Percentiles rank a stretch among this genome's conserved stretches.
Conservation (phyloP, 176 grass and related monocot genomes). For the Pharus latifolius region DNA sequence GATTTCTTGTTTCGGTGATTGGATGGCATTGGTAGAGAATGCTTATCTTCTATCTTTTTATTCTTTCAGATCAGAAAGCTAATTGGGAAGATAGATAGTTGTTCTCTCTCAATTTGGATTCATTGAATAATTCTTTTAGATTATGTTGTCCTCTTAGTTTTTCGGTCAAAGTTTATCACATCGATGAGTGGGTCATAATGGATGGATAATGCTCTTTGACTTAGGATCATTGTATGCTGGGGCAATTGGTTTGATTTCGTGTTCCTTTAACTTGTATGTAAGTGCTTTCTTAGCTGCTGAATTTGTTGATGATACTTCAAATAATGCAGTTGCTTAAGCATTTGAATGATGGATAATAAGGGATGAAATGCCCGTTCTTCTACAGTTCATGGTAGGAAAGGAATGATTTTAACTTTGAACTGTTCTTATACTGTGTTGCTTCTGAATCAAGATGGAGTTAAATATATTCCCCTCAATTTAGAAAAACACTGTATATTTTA, state of each 20-base stretch:
- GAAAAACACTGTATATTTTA: not conserved
- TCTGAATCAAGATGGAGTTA: not conserved
- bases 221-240: not conserved
- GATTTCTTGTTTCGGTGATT: not conserved
- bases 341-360: not conserved
- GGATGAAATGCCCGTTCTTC: not conserved
- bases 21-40: slow-evolving; percentile 11
- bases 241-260: not conserved
- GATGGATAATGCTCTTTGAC: no score
- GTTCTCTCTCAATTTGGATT: not conserved
- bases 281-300: not conserved
- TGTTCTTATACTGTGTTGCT: not conserved
- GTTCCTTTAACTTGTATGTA: not conserved
- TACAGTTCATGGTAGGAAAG: not conserved
- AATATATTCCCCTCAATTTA: not conserved
- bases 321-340: not conserved
- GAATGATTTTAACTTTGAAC: not conserved
- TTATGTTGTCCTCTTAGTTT: not conserved
- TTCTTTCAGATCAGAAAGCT: slow-evolving; percentile 13
- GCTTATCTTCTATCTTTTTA: not conserved
- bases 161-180: not conserved
- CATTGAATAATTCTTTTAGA: not conserved
- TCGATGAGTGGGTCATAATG: not conserved
- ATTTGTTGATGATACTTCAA: not conserved
- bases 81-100: not conserved